A percentile compares a stretch with the other conserved stretches of the same genome.
Evolutionary conservation across 1,139 yeast genomes (phyloP).

Genomic region (Tardiomyces digboiensis): DNA sequence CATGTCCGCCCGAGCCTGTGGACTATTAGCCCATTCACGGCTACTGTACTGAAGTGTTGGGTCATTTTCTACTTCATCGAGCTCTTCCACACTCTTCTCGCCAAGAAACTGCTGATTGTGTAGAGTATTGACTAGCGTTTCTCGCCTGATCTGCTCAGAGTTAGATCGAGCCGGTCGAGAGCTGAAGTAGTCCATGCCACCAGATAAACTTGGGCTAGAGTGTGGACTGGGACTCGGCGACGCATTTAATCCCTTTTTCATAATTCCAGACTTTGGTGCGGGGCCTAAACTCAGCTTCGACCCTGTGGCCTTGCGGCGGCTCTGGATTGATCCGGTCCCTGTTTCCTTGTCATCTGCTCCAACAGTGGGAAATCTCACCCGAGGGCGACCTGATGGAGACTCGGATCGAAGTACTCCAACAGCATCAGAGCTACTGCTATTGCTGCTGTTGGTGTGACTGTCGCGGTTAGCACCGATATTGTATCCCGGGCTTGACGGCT

Average conservation of each 20-base stretch:
- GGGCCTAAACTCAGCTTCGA: neutral
- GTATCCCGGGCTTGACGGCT: too few species aligned
- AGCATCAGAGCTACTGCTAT: too few species aligned
- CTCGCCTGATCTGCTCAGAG: neutral
- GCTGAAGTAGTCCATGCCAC: neutral
- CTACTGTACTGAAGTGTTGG: too few species aligned
- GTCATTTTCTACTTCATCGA: conserved; percentile 6
- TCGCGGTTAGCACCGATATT: too few species aligned
- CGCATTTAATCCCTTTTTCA: neutral
- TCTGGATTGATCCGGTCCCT: neutral
- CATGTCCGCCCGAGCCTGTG: too few species aligned
- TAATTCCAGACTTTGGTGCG: neutral
- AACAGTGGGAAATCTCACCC: neutral
- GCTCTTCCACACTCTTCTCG: conserved; percentile 9
- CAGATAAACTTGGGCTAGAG: neutral
- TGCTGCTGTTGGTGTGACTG: too few species aligned
- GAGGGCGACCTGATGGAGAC: neutral
- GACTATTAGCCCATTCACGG: too few species aligned
- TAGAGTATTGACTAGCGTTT: conserved; percentile 3
- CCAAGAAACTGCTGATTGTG: conserved; percentile 7
- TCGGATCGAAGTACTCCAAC: too few species aligned
- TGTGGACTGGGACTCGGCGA: neutral
- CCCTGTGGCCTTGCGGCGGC: neutral
- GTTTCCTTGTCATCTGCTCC: neutral
- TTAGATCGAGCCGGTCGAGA: neutral